phyloP scores from a whole-genome alignment of 1,139 yeast species.

The Suhomyces ambrosiae region DNA sequence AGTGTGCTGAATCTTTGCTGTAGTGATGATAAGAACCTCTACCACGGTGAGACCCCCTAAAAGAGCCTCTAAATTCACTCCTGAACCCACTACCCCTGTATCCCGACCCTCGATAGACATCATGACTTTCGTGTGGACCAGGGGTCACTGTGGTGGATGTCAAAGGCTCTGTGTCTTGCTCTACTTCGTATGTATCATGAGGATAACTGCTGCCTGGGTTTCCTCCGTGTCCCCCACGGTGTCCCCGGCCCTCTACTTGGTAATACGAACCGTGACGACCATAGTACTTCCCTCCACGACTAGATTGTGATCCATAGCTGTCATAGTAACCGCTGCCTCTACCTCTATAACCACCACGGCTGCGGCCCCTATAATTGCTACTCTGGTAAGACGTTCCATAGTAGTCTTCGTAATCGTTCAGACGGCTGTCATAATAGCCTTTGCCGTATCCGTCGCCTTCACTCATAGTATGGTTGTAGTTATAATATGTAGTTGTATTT shows the following conservation, averaged over 20 bases:
- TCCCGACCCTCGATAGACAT: conserved; percentile 12
- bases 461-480: neutral
- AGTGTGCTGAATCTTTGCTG: conserved; percentile 3
- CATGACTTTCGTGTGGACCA: conserved; percentile 4
- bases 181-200: conserved; percentile 10
- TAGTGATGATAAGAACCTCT: conserved; percentile 6
- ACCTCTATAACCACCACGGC: conserved; percentile 9
- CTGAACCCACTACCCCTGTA: conserved; percentile 10
- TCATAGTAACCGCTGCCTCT: conserved; percentile 10
- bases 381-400: conserved; percentile 13
- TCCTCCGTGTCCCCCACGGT: conserved; percentile 7
- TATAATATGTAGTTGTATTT: neutral
- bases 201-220: conserved; percentile 1
- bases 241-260: conserved; percentile 3
- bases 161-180: conserved; percentile 4
- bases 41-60: conserved; percentile 9
- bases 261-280: conserved; percentile 6
- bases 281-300: conserved; percentile 9
- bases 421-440: conserved; percentile 9
- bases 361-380: conserved; percentile 8
- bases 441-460: conserved; percentile 10
- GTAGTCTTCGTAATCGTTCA: conserved; percentile 12
- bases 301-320: conserved; percentile 3
- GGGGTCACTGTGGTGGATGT: neutral
- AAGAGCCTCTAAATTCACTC: conserved; percentile 7